Base-by-base conservation (phyloP, 345 rosid genomes). In the Populus davidiana region DNA sequence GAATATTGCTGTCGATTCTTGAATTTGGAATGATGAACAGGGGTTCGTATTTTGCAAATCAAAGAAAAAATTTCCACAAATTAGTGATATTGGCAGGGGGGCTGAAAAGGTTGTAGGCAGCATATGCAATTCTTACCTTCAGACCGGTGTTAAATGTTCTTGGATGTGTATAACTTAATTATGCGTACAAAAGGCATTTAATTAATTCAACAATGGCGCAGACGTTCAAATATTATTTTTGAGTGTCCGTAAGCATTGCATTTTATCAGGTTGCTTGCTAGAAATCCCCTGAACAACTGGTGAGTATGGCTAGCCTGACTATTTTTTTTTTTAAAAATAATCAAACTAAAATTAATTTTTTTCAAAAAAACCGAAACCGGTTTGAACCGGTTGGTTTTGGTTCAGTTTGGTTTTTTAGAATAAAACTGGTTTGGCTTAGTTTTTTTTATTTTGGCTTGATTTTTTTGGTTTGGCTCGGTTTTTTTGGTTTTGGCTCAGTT, bases 1-100 rank as follows among this genome's bases (percentile, higher is more conserved):
- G 83, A 81, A 75, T 41, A 14, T 41, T 49, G 3, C 21, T 44
- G 27, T 23, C 4, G 20, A 36, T 17, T 66, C 16, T 73, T 71
- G 74, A 36, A 49, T 2, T 64, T 5, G 77, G 69, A 41, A 23
- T 27, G 18, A 41, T 33, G 70, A 66, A 8, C 38, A 13, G 49
- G 36, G 39, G 5, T 36, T 44, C 35, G 31, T 47, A 75, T 75
- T 12, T 75, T 3, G 5, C 56, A 27, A 5, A 44, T 41, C 18
- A 27, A 63, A 29, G 73, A 18, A 33, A 70, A 13, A 23, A 47
- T 2, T 70, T 18, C 12, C 61, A 70, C 23, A 23, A 70, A 25
- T 70, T 35, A 29, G 29, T 54, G 39, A 16, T 70, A 9, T 8
- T 29, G 49, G 10, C 31, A 47, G 47, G 31, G 49, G 29, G 12